phyloP scores from a whole-genome alignment of 2,329 filamentous ascomycete genomes.

The Aspergillus clavatus region DNA sequence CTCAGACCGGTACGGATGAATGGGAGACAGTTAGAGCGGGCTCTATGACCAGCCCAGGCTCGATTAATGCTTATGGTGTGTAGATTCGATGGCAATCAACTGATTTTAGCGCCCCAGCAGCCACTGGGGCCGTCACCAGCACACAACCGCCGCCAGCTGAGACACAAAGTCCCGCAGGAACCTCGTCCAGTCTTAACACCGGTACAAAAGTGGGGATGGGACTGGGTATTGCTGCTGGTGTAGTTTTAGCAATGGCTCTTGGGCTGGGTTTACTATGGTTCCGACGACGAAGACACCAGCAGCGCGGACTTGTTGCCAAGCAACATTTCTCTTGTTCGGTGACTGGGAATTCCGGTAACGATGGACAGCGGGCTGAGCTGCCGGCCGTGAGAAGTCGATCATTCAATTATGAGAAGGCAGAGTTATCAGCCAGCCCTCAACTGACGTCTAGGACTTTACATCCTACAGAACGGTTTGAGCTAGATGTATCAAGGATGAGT shows the following conservation, averaged over 20 bases:
- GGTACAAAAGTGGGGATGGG: background rate
- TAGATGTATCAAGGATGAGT: too few relatives aligned
- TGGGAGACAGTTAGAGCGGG: background rate
- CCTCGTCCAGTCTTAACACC: background rate
- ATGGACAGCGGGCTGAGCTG: background rate
- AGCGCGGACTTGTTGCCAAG: background rate
- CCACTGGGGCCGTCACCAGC: background rate
- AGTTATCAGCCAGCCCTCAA: background rate
- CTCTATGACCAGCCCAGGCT: background rate
- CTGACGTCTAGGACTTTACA: too few relatives aligned
- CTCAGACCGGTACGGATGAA: background rate
- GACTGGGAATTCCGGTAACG: background rate
- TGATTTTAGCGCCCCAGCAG: constrained; percentile 1
- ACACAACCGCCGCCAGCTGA: background rate
- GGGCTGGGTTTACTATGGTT: background rate
- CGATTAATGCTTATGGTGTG: constrained; percentile 1
- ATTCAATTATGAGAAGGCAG: background rate
- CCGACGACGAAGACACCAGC: background rate
- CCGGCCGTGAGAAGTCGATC: background rate
- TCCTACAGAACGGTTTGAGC: background rate
- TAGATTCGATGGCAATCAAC: constrained; percentile 3
- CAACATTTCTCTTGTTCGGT: too few relatives aligned
- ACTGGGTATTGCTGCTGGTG: background rate
- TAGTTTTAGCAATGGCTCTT: background rate
- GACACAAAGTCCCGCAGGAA: background rate